Evolutionary conservation across 768 basidiomycete species (phyloP), one percentile per base, ranked within the genome.

Genomic region (Russula abietina): DNA sequence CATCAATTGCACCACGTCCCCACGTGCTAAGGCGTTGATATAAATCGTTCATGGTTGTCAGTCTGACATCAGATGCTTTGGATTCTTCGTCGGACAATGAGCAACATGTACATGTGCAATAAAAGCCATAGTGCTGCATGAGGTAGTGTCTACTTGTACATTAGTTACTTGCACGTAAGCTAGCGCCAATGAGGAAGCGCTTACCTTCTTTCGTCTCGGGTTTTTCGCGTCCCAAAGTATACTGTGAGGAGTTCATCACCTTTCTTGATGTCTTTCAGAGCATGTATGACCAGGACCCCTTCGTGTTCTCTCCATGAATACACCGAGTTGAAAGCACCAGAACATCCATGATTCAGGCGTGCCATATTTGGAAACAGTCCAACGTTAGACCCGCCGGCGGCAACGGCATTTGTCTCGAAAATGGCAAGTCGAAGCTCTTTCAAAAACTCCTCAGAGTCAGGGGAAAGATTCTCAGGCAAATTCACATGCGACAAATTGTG

Each of bases 311-410:
- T 75, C 82, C 82, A 88, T 0, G 76, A 76, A 68, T 88, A 88
- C 14, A 87, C 82, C 5, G 76, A 78, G 70, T 87, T 87, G 74
- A 89, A 88, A 7, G 84, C 84, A 57, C 79, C 76, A 4, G 85
- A 81, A 68, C 86, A 88, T 0, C 83, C 86, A 65, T 88, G 87
- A 66, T 89, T 89, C 63, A 88, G 66, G 48, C 86, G 76, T 14
- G 85, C 84, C 78, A 83, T 85, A 24, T 71, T 75, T n/a, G 85
- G 85, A 70, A 87, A 88, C n/a, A 89, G 75, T 0, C 85, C 86
- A 3, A 81, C 81, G 22, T 73, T 63, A 1, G 75, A 72, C 1
- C 82, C 83, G 4, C 82, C 83, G 4, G 84, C 80, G 3, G 79
- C 73, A 8, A 87, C 82, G 1, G 83, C 83, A 67, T 88, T 88